phyloP scores from a whole-genome alignment of 345 rosid species.

The Citrus unshiu region DNA sequence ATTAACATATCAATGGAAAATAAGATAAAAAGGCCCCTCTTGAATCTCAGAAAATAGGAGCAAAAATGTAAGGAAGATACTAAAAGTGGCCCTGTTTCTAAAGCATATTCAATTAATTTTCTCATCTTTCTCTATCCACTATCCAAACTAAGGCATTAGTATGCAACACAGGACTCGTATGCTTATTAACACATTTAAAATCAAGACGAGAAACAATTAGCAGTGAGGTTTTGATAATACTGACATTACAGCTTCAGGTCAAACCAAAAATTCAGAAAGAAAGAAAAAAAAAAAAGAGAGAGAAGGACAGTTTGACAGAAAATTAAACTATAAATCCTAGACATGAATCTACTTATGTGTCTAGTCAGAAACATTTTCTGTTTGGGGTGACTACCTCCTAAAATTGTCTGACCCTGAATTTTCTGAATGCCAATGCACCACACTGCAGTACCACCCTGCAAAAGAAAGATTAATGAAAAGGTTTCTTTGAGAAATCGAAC shows the following conservation, averaged over 20 bases:
- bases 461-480: conserved; percentile 1
- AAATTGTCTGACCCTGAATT: conserved; percentile 73
- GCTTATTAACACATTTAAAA: neutral
- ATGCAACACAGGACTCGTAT: neutral
- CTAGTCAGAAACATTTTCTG: neutral
- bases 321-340: neutral
- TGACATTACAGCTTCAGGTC: neutral
- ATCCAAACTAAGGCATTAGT: neutral
- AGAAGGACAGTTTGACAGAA: neutral
- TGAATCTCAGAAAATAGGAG: neutral
- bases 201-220: neutral
- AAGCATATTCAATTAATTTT: neutral
- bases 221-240: neutral
- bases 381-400: conserved; percentile 66
- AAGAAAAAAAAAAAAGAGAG: no score
- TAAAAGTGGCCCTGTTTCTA: neutral
- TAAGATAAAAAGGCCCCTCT: neutral
- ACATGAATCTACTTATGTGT: neutral
- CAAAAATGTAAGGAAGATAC: neutral
- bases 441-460: conserved; percentile 61
- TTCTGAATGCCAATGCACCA: conserved; percentile 95
- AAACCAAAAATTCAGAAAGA: neutral
- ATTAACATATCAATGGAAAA: neutral
- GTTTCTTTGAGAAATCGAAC: neutral
- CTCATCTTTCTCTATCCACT: neutral